phyloP scores from a whole-genome alignment of 1,284 basidiomycete species.

The Microbotryum saponariae region DNA sequence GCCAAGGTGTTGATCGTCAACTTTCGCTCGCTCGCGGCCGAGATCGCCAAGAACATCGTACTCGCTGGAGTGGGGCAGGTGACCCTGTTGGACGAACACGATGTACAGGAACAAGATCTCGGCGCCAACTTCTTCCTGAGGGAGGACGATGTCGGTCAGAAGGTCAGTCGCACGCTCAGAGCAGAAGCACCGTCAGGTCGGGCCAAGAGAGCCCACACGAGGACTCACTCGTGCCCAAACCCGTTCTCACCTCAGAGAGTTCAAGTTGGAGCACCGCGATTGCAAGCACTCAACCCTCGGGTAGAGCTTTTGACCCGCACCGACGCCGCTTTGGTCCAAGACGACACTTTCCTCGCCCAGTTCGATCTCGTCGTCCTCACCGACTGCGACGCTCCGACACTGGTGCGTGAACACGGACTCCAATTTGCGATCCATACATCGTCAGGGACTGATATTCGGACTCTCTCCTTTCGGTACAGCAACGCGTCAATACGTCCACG shows the following conservation, averaged over 20 bases:
- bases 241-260: conserved; percentile 56
- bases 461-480: conserved; percentile 45
- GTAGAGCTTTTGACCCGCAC: conserved; percentile 67
- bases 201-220: conserved; percentile 2
- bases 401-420: conserved; percentile 51
- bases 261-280: conserved; percentile 69
- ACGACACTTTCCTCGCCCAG: conserved; percentile 44
- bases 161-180: conserved; percentile 48
- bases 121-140: conserved; percentile 89
- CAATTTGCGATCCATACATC: neutral
- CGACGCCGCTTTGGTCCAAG: conserved; percentile 35
- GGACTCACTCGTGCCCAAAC: too few relatives aligned
- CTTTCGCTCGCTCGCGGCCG: conserved; percentile 79
- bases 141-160: conserved; percentile 80
- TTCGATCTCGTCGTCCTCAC: conserved; percentile 43
- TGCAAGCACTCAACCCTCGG: conserved; percentile 84
- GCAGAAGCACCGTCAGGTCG: neutral
- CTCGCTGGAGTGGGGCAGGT: conserved; percentile 52
- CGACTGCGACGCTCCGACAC: conserved; percentile 42
- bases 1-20: conserved; percentile 79
- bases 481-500: conserved; percentile 66
- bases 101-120: conserved; percentile 60
- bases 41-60: conserved; percentile 83
- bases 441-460: neutral
- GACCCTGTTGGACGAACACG: conserved; percentile 50